These are phyloP conservation scores for Suhomyces taliae DNA, from an alignment of 1,139 yeast species.

Conservation along the genomic window DNA sequence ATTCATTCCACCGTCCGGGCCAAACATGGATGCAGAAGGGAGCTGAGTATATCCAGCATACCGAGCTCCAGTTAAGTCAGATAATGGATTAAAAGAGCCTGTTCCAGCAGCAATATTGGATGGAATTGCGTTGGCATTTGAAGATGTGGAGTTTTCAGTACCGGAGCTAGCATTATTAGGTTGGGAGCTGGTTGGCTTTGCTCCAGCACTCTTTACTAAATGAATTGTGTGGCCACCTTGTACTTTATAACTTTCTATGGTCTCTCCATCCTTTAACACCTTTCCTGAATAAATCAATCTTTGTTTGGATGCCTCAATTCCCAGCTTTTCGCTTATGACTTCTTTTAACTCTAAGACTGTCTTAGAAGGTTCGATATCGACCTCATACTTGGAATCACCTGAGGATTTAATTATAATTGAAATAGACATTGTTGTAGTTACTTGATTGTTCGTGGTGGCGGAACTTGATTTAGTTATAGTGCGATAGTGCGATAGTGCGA, in stretches of 20 bases:
- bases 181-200: constrained; percentile 23
- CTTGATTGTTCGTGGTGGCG: constrained; percentile 2
- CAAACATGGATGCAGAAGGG: constrained; percentile 88
- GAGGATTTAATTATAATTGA: constrained; percentile 51
- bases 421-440: constrained; percentile 7
- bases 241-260: constrained; percentile 73
- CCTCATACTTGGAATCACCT: constrained; percentile 77
- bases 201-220: constrained; percentile 68
- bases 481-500: background rate
- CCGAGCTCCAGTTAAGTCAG: constrained; percentile 91
- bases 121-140: constrained; percentile 48
- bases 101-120: constrained; percentile 82
- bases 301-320: constrained; percentile 73
- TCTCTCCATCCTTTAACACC: constrained; percentile 81
- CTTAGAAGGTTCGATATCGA: constrained; percentile 51
- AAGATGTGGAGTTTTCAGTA: constrained; percentile 16
- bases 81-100: constrained; percentile 85
- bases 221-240: constrained; percentile 87
- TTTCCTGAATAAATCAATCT: constrained; percentile 92
- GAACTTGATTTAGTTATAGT: background rate
- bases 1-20: constrained; percentile 83
- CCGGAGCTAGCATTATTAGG: constrained; percentile 19
- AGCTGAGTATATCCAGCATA: constrained; percentile 90
- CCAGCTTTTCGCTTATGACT: constrained; percentile 56
- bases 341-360: constrained; percentile 72